These are phyloP conservation scores for Echinochloa phyllopogon DNA, from an alignment of 176 grass and related monocot species.

Conservation along the genomic window DNA sequence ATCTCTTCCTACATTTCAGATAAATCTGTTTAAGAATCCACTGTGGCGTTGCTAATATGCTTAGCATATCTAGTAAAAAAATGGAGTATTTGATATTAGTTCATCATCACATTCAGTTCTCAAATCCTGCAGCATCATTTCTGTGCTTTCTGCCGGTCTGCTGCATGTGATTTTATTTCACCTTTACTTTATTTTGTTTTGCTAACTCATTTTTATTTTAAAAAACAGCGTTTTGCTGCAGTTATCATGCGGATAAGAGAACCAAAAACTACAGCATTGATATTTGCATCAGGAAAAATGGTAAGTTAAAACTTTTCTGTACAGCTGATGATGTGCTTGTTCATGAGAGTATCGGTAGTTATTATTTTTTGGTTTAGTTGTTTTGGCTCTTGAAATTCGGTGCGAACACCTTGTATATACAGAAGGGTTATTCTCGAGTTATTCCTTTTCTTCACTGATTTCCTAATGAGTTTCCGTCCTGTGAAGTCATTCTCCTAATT, in stretches of 20 bases:
- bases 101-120: background rate
- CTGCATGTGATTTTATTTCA: background rate
- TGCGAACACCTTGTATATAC: background rate
- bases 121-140: background rate
- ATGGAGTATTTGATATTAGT: background rate
- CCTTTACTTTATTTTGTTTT: slow-evolving; percentile 21
- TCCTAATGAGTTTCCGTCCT: background rate
- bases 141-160: background rate
- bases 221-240: slow-evolving; percentile 86
- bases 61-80: background rate
- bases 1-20: background rate
- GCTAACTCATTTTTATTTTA: background rate
- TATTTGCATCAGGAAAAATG: slow-evolving; percentile 99
- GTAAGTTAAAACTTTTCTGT: slow-evolving; percentile 33
- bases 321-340: background rate
- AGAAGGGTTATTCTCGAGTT: background rate
- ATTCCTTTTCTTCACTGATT: background rate
- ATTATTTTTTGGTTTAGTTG: background rate
- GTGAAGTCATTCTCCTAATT: background rate
- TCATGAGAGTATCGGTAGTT: background rate
- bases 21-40: background rate
- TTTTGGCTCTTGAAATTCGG: background rate
- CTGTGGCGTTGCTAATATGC: background rate
- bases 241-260: slow-evolving; percentile 99
- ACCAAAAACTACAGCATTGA: slow-evolving; percentile 96